A percentile compares a stretch with the other conserved stretches of the same genome.
These are phyloP conservation scores for Ophiostoma perfectum DNA, from an alignment of 2,329 filamentous ascomycete genomes.

Conservation along the genomic window DNA sequence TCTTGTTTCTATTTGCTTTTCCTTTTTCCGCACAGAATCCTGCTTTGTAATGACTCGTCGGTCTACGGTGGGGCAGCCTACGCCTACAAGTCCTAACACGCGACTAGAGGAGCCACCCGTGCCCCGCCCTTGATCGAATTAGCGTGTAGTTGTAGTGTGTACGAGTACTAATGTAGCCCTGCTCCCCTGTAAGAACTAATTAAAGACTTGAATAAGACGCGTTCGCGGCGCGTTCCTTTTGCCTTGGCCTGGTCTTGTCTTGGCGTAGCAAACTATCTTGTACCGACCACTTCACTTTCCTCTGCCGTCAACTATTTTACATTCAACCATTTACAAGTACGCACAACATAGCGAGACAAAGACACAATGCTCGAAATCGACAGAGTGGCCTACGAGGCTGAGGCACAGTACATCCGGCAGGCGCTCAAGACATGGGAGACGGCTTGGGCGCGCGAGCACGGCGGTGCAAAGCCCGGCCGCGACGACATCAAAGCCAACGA, in stretches of 20 bases:
- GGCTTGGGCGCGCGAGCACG: slow-evolving; percentile 56
- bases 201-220: background rate
- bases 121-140: background rate
- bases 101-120: background rate
- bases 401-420: slow-evolving; percentile 53
- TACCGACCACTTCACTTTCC: background rate
- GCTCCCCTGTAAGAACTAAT: background rate
- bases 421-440: slow-evolving; percentile 72
- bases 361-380: slow-evolving; percentile 43
- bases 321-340: background rate
- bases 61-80: too few relatives aligned
- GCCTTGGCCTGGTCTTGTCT: background rate
- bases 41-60: too few relatives aligned
- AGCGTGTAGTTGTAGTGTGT: background rate
- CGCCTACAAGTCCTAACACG: too few relatives aligned
- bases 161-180: too few relatives aligned
- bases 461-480: slow-evolving; percentile 62
- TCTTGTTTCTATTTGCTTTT: too few relatives aligned
- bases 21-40: too few relatives aligned
- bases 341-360: background rate
- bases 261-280: background rate
- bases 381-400: slow-evolving; percentile 43
- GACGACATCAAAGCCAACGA: slow-evolving; percentile 72
- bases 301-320: background rate
- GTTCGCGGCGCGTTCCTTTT: background rate